phyloP scores from a whole-genome alignment of 768 basidiomycete species.

The Lactarius vividus region DNA sequence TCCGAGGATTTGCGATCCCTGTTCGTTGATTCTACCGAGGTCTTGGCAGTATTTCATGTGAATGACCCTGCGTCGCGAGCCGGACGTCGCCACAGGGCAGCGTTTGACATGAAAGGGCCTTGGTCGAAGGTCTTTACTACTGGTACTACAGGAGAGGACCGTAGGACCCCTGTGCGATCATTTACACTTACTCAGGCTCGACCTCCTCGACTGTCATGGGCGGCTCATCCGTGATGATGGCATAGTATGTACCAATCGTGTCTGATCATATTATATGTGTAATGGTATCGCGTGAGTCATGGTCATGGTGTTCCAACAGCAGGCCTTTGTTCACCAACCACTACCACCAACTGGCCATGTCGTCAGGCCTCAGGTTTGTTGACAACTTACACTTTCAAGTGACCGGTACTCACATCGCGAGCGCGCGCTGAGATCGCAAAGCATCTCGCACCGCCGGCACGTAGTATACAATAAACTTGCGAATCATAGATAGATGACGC shows the following conservation, averaged over 20 bases:
- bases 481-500: background rate
- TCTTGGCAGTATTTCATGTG: slow-evolving; percentile 6
- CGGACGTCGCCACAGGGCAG: background rate
- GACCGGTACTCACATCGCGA: background rate
- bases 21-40: slow-evolving; percentile 7
- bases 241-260: background rate
- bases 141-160: background rate
- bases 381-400: background rate
- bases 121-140: slow-evolving; percentile 13
- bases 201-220: background rate
- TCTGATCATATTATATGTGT: background rate
- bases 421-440: slow-evolving; percentile 13
- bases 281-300: background rate
- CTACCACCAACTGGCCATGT: too few relatives aligned
- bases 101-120: slow-evolving; percentile 1
- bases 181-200: background rate
- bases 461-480: background rate
- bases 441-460: slow-evolving; percentile 7
- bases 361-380: background rate
- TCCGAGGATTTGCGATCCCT: slow-evolving; percentile 6
- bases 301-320: background rate
- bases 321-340: background rate
- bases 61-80: background rate
- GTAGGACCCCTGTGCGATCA: background rate
- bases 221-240: background rate